Percentiles rank a stretch among this genome's conserved stretches.
Evolutionary conservation across 2,329 filamentous ascomycete genomes (phyloP).

Genomic region (Teratosphaeria nubilosa): DNA sequence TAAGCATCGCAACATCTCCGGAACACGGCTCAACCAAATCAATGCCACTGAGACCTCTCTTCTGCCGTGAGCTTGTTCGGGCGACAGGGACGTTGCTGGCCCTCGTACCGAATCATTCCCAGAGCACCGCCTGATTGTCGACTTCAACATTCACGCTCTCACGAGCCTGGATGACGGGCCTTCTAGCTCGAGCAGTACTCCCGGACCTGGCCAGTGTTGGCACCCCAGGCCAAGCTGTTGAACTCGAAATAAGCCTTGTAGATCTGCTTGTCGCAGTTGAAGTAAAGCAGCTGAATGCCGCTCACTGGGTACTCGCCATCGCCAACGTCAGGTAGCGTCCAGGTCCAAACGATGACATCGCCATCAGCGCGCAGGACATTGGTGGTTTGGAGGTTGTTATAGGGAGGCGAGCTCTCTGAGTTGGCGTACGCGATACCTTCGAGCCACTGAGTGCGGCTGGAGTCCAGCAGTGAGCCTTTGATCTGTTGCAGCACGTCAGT

Average conservation of each 20-base stretch:
- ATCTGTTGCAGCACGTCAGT: neutral
- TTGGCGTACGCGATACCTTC: neutral
- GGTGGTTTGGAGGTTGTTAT: neutral
- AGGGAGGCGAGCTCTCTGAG: neutral
- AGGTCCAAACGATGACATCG: neutral
- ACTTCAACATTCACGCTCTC: too few species aligned
- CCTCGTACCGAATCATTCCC: too few species aligned
- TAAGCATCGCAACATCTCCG: too few species aligned
- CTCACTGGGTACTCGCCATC: constrained; percentile 2
- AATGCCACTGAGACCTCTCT: too few species aligned
- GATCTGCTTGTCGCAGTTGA: constrained; percentile 5
- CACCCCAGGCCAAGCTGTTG: constrained; percentile 9
- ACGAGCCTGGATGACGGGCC: too few species aligned
- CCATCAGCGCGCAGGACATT: neutral
- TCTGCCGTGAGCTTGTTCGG: too few species aligned
- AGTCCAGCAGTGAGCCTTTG: neutral
- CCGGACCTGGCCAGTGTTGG: neutral
- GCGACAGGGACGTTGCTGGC: too few species aligned
- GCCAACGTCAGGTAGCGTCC: neutral
- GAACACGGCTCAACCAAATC: too few species aligned
- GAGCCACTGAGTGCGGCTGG: neutral
- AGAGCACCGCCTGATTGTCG: too few species aligned
- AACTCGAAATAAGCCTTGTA: constrained; percentile 6
- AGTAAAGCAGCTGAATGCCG: constrained; percentile 5
- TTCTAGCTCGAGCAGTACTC: neutral